Evolutionary conservation across 306 rosid genomes (phyloP), one percentile per base, ranked within the genome.

Genomic region (Rosa chinensis): DNA sequence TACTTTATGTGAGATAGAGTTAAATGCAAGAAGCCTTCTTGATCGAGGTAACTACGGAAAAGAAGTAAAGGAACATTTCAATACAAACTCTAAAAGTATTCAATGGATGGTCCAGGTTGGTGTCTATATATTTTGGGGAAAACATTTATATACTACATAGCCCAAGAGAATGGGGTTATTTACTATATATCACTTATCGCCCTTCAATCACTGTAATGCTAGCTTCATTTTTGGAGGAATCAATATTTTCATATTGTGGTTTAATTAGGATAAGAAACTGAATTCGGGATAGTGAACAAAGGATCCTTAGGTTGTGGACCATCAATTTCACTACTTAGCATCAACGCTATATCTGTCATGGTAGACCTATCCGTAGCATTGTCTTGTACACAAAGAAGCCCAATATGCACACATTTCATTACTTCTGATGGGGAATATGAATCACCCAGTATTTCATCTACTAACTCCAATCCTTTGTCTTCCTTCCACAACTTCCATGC

Each of bases 321-420:
- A 43, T 66, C 55, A 17, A 66, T 62, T 20, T 77, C 84, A 4
- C 53, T 64, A 42, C 73, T 76, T 32, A 72, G 43, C 78, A 84
- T 79, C 45, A 48, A 47, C 25, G 69, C 69, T 18, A 80, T 66
- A 8, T 72, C 73, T 0, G 77, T 21, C 82, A 73, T 84, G 72
- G 72, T 77, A 20, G 84, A 84, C 35, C 87, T 80, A 10, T 76
- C 87, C 0, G 17, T 55, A 0, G 75, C 73, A 53, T 32, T 45
- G 18, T 83, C 80, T 23, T 79, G 86, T 10, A 79, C 74, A 40
- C 86, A 83, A 1, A 83, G 80, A 35, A 83, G 83, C 4, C 78
- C 86, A 3, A 83, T 56, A 44, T 79, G 42, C 35, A 80, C 2
- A n/a, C 69, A 79, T 45, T 69, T 78, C 70, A 70, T 58, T 11